Base-by-base conservation (phyloP, 148 eudicot species). In the Camellia sinensis region DNA sequence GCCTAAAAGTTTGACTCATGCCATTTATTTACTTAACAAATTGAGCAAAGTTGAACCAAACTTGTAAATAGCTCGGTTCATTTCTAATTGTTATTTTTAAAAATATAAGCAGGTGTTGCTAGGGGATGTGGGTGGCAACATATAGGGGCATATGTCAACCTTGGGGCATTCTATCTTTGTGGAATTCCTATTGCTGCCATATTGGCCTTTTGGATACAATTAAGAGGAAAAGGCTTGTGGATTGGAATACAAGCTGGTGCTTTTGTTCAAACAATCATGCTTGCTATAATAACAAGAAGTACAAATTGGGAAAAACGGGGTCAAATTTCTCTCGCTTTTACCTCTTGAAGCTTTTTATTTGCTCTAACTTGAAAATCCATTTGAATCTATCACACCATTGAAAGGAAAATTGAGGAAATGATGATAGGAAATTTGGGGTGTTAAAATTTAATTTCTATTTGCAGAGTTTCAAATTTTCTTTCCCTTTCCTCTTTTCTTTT, bases 81-180 rank as follows among this genome's bases (percentile, higher is more conserved):
- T 12, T 53, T 12, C 7, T 12, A 53, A 53, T 53, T 29, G 37
- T 29, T 4, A 57, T 57, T 14, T 57, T 57, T 57, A 29, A 29
- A 29, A 7, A 11, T 3, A 3, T 3, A 3, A 57, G 3, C 70
- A 91, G 96, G 96, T 71, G 76, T 92, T 76, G 93, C 96, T 11
- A 85, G 96, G 69, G 96, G 96, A 73, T 89, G 93, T 77, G 96
- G 96, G 10, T 92, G 93, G 96, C 96, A 92, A 72, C 90, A 92
- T 80, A 70, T 92, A 48, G 96, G 93, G 46, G 93, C 92, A 22
- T 85, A 78, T 78, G 87, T 90, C 37, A 90, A 90, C 76, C 88
- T 92, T 59, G 92, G 80, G 3, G 87, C 96, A 7, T 92, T 89
- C 75, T 92, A 92, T 79, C 85, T 90, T n/a, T 76, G 81, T 10